Percentiles rank a stretch among this genome's conserved stretches.
Conservation (phyloP, 164 flowering plant genomes). For the Tetrastigma voinierianum region DNA sequence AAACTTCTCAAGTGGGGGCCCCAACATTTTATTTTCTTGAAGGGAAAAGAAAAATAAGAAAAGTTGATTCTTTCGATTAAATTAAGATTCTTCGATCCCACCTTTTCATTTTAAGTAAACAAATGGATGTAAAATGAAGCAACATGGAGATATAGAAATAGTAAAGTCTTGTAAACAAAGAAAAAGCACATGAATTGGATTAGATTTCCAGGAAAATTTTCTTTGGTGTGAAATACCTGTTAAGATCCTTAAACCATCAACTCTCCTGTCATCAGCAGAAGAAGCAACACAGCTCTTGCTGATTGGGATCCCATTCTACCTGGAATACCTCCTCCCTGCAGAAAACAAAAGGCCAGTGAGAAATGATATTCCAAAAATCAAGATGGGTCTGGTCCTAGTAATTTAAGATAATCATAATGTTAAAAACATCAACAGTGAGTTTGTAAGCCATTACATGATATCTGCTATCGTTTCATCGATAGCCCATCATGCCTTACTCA, state of each 20-base stretch:
- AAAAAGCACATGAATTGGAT: background rate
- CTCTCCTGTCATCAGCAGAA: slow-evolving; percentile 83
- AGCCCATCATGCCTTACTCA: no score
- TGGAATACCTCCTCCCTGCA: slow-evolving; percentile 88
- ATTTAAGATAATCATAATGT: background rate
- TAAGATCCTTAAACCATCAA: slow-evolving; percentile 95
- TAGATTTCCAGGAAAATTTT: slow-evolving; percentile 4
- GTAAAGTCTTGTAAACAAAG: background rate
- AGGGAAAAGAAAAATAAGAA: no score
- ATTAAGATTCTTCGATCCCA: no score
- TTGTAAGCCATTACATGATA: no score
- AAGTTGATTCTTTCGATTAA: no score
- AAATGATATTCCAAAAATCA: background rate
- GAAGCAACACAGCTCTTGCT: slow-evolving; percentile 89
- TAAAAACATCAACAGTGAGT: background rate
- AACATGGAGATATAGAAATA: background rate
- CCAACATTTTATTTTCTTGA: no score
- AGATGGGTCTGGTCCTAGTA: background rate
- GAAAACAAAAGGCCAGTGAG: background rate
- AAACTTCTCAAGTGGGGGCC: no score
- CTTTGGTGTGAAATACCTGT: slow-evolving; percentile 48
- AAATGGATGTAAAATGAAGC: slow-evolving; percentile 1
- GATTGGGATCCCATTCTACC: slow-evolving; percentile 96
- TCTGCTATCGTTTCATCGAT: no score
- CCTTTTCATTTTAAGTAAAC: no score